Base-by-base conservation (phyloP, 495 filamentous ascomycete genomes). In the Friedmanniomyces simplex region DNA sequence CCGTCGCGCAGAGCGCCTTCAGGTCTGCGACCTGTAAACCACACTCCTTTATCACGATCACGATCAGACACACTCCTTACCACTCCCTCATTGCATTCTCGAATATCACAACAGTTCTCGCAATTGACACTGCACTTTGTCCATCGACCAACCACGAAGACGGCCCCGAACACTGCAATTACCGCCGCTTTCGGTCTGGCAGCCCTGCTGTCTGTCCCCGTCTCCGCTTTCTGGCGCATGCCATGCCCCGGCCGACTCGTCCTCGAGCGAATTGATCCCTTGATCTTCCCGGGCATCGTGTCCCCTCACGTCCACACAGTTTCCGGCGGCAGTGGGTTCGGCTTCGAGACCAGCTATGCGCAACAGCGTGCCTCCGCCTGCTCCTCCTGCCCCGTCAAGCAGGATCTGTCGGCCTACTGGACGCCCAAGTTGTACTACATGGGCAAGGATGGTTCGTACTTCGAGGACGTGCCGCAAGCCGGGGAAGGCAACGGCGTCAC, bases 401-500 rank as follows among this genome's bases (percentile, higher is more conserved):
- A 77, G 56, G 88, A 93, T 68, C 73, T 82, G 61, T 86, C 81
- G 63, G 84, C 82, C 69, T 91, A 93, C 73, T 91, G 88, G 88
- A 77, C 82, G 47, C 84, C 88, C 1, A 69, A 69, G 37, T 74
- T 91, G 18, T 89, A 81, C 71, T 89, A 80, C 69, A 74, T 79
- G 30, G 76, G 77, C 28, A 70, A 85, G 56, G 81, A 81, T 10
- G 76, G 73, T 42, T 48, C 21, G 20, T 57, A 45, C 26, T 86
- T 93, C 66, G 79, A 82, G 61, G 74, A 72, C 46, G 89, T 91
- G 30, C 68, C 76, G 2, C 76, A 85, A 65, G 75, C 80, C 55
- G 84, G 82, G 57, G 84, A 85, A 57, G 79, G 77, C 66, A 52
- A 55, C 14, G 66, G 64, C 1, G 48, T 63, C 36, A 57, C 57